Conservation (phyloP, 495 filamentous ascomycete species). For the Penicillium angulare region DNA sequence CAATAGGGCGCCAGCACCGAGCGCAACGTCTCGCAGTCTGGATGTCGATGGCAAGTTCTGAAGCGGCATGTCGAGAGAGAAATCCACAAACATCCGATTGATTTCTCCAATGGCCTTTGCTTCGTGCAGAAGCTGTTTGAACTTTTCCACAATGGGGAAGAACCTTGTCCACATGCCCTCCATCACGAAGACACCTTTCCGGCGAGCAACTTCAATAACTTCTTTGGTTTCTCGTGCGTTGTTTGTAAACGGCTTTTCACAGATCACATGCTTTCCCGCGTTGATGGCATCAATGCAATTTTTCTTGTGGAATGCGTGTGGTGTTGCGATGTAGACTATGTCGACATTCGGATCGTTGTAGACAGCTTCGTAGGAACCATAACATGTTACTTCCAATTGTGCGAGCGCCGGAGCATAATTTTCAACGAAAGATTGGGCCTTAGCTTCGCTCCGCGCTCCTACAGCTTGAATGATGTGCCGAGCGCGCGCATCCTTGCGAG, state of each 20-base stretch:
- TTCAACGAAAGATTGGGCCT: not conserved
- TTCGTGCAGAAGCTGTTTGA: constrained; percentile 80
- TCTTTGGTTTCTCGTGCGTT: constrained; percentile 31
- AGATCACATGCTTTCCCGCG: constrained; percentile 38
- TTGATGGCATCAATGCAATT: constrained; percentile 12
- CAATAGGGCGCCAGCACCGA: not conserved
- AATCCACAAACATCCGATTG: constrained; percentile 73
- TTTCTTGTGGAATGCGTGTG: constrained; percentile 16
- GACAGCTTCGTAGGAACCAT: constrained; percentile 14
- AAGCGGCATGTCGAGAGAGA: not conserved
- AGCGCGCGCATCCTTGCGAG: not conserved
- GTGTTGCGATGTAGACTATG: constrained; percentile 16
- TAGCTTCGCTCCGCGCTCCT: not conserved
- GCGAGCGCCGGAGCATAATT: not conserved
- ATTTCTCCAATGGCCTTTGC: constrained; percentile 86
- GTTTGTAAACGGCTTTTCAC: constrained; percentile 40
- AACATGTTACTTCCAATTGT: not conserved
- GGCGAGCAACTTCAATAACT: constrained; percentile 8
- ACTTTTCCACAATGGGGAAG: constrained; percentile 76
- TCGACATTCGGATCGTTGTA: constrained; percentile 14
- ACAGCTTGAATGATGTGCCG: constrained; percentile 5
- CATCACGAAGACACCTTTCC: not conserved
- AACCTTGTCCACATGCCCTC: constrained; percentile 48
- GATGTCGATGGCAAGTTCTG: not conserved
- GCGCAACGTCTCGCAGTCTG: not conserved